Conservation (phyloP, 345 rosid species). For the Lumnitzera littorea region DNA sequence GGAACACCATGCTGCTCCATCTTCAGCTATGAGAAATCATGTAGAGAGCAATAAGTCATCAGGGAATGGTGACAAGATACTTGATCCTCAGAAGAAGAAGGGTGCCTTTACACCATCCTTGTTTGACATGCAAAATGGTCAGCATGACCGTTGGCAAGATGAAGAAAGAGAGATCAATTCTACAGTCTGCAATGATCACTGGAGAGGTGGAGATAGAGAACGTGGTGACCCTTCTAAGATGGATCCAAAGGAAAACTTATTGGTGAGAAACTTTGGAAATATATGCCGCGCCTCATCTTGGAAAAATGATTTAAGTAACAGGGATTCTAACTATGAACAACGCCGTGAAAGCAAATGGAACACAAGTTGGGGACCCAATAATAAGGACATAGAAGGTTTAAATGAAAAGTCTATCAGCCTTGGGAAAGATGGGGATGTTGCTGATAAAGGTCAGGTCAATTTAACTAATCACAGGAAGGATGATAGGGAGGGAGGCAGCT, state of each 20-base stretch:
- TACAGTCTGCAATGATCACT: conserved; percentile 54
- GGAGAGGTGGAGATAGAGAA: conserved; percentile 87
- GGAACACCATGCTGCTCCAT: conserved; percentile 43
- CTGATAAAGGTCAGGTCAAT: no score
- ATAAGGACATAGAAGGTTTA: conserved; percentile 46
- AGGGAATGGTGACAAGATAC: conserved; percentile 55
- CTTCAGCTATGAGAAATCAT: conserved; percentile 27
- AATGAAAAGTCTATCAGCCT: conserved; percentile 58
- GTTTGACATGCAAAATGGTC: conserved; percentile 65
- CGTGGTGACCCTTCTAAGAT: conserved; percentile 49
- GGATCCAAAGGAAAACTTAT: conserved; percentile 76
- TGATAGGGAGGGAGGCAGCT: conserved; percentile 54
- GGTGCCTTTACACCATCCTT: conserved; percentile 80
- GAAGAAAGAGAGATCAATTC: conserved; percentile 88
- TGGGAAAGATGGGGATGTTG: conserved; percentile 43
- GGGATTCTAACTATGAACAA: conserved; percentile 65
- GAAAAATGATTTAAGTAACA: conserved; percentile 63
- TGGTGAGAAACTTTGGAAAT: conserved; percentile 49
- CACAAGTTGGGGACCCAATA: conserved; percentile 94
- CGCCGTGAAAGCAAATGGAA: conserved; percentile 98
- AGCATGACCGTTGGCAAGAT: conserved; percentile 87
- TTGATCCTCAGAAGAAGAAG: conserved; percentile 59
- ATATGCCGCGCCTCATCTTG: conserved; percentile 60
- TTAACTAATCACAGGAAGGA: conserved; percentile 31
- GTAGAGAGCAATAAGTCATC: conserved; percentile 35